phyloP scores from a whole-genome alignment of 768 basidiomycete species.

The Amanita jacksonii region DNA sequence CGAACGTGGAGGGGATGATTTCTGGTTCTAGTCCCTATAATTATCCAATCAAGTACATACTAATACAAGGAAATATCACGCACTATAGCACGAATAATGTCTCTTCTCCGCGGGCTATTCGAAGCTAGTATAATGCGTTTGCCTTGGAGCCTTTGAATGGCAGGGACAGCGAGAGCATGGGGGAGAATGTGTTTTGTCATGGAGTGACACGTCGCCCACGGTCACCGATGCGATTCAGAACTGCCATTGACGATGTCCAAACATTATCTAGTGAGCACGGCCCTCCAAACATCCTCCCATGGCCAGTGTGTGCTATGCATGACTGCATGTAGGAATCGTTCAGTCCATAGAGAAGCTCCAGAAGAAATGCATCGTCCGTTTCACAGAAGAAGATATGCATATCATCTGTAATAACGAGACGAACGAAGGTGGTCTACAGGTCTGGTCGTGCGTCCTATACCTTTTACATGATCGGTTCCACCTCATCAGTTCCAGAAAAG shows the following conservation, averaged over 20 bases:
- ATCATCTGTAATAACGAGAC: conserved; percentile 78
- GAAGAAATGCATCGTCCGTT: conserved; percentile 77
- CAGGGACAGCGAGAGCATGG: conserved; percentile 53
- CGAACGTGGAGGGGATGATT: conserved; percentile 28
- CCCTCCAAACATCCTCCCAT: neutral
- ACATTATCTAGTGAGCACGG: conserved; percentile 40
- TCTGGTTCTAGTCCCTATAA: conserved; percentile 32
- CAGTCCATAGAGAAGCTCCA: conserved; percentile 79
- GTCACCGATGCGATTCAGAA: conserved; percentile 67
- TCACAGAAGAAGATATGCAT: conserved; percentile 63
- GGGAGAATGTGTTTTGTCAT: conserved; percentile 45
- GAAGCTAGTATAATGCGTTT: conserved; percentile 85
- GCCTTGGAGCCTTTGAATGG: conserved; percentile 54
- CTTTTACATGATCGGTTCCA: neutral
- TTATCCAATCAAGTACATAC: conserved; percentile 3
- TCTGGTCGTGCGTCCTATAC: conserved; percentile 50
- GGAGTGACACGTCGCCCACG: too few species aligned
- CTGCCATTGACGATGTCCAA: conserved; percentile 46
- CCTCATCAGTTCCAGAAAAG: conserved; percentile 29
- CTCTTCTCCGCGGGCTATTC: conserved; percentile 74
- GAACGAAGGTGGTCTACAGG: conserved; percentile 78
- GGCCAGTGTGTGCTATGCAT: too few species aligned
- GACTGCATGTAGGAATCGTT: conserved; percentile 48
- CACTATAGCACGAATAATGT: conserved; percentile 74
- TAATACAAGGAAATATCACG: conserved; percentile 20